Base-by-base conservation (phyloP, 2,329 filamentous ascomycete genomes). In the Diaporthe eres region DNA sequence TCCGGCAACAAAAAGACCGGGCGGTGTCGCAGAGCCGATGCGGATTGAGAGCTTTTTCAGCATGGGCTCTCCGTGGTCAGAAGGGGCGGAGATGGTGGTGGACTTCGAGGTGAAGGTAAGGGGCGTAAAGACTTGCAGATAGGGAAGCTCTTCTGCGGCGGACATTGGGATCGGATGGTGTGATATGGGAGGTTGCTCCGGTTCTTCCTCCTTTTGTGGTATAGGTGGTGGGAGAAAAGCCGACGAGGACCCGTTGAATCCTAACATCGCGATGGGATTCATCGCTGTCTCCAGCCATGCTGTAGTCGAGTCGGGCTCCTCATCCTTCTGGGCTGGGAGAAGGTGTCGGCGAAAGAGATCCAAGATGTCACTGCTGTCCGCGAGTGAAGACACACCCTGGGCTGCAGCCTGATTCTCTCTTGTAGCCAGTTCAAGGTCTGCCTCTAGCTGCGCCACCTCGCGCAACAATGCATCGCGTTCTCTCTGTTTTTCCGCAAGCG, bases 61-160 rank as follows among this genome's bases (percentile, higher is more conserved):
- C 0, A 88, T 76, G 0, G 86, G 84, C 9, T 78, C 80, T 12
- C 71, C 65, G 10, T 78, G 65, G 7, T 81, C 74, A 17, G 78
- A 76, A 2, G 80, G 76, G 9, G 81, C 79, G 0, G 88, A 86
- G 2, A 90, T 79, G 0, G 89, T 82, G 0, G 86, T 83, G 19
- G 91, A 85, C 0, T 84, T 87, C 0, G 91, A 92, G 0, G 87
- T 87, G 75, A 94, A 92, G 0, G 86, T 86, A 19, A 97, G 87
- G 0, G 93, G 91, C 0, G 91, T 94, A 79, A 97, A 95, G 12
- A 93, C 87, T 61, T 93, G 90, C 0, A 96, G 87, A 78, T 93
- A 95, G 0, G 93, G 91, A 3, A 94, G 84, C 68, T 93, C 90
- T 76, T 95, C 90, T 0, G 88, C 86, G 2, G 93, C 87, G 0